These are phyloP conservation scores for Rhododendron simsii DNA, from an alignment of 148 eudicot genomes.

Conservation along the genomic window DNA sequence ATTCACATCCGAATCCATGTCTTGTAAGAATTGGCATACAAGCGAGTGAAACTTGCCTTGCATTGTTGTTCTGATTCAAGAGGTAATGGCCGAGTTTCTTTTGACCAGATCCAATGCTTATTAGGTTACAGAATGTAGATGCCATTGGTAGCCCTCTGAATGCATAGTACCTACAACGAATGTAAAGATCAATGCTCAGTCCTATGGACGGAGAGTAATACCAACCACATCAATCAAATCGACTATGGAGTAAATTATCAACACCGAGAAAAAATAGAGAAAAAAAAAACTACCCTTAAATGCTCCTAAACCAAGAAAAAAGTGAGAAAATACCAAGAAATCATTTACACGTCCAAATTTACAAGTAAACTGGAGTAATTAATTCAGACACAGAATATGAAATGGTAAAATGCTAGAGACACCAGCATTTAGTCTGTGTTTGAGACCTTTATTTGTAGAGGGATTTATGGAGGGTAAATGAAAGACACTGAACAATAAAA, in stretches of 20 bases:
- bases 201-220: not conserved
- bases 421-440: not conserved
- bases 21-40: not conserved
- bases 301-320: not conserved
- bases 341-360: not conserved
- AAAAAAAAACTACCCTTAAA: not conserved
- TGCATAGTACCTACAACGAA: not conserved
- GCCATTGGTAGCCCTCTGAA: constrained; percentile 7
- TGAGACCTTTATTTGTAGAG: not conserved
- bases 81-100: not conserved
- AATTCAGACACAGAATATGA: not conserved
- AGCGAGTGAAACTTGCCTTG: not conserved
- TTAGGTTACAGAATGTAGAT: constrained; percentile 3
- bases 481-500: not conserved
- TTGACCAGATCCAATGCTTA: not conserved
- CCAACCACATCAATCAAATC: not conserved
- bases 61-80: not conserved
- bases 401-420: not conserved
- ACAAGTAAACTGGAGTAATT: not conserved
- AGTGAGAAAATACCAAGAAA: not conserved
- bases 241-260: not conserved
- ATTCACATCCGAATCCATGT: not conserved
- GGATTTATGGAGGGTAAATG: not conserved
- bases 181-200: not conserved
- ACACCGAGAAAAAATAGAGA: not conserved